phyloP scores from a whole-genome alignment of 2,329 filamentous ascomycete genomes.

The Phialophora expanda region DNA sequence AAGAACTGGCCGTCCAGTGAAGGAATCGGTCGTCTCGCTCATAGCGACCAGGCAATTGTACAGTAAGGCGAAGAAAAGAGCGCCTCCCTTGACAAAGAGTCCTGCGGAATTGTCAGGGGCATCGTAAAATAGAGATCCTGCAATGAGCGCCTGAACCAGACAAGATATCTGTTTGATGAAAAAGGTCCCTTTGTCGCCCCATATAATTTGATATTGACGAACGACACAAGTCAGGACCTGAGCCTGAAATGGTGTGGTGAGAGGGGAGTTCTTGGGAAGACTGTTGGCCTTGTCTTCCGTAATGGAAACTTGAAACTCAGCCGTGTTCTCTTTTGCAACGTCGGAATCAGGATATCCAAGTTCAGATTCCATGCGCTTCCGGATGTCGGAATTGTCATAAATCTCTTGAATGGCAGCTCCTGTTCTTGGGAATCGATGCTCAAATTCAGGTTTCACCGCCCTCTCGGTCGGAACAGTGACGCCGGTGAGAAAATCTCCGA shows the following conservation, averaged over 20 bases:
- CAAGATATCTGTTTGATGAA: conserved; percentile 66
- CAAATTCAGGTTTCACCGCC: conserved; percentile 50
- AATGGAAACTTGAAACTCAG: conserved; percentile 61
- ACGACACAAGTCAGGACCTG: conserved; percentile 63
- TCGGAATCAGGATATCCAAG: conserved; percentile 62
- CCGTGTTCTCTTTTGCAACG: conserved; percentile 56
- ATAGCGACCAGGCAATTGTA: conserved; percentile 67
- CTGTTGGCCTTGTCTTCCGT: conserved; percentile 61
- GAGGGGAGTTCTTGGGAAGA: conserved; percentile 59
- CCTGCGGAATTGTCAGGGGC: conserved; percentile 63
- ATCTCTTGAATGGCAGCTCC: conserved; percentile 52
- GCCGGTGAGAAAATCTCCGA: conserved; percentile 70
- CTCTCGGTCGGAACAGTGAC: conserved; percentile 63
- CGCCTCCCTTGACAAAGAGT: conserved; percentile 67
- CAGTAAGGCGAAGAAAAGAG: conserved; percentile 67
- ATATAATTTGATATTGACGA: conserved; percentile 69
- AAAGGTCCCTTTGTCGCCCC: conserved; percentile 68
- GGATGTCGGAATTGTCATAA: conserved; percentile 61
- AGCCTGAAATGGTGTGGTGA: conserved; percentile 59
- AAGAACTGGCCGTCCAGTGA: conserved; percentile 86
- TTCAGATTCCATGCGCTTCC: conserved; percentile 59
- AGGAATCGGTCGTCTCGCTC: conserved; percentile 67
- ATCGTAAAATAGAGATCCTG: conserved; percentile 71
- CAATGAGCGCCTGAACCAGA: conserved; percentile 64
- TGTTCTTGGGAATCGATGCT: conserved; percentile 53